Percentiles rank a stretch among this genome's conserved stretches.
Conservation (phyloP, 108 stramenopile genomes). For the Cyclotella atomus region DNA sequence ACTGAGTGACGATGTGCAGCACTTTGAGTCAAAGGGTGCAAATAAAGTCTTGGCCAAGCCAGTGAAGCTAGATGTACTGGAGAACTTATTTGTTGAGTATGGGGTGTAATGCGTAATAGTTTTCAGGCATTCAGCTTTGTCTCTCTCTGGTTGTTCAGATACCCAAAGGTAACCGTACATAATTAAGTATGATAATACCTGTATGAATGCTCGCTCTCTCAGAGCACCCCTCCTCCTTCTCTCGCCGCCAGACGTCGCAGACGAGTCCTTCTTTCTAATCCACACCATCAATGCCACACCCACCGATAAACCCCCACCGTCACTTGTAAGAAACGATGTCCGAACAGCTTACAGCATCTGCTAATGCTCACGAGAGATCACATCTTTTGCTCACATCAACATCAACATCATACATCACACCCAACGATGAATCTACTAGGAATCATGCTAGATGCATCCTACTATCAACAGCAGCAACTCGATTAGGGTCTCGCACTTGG, state of each 20-base stretch:
- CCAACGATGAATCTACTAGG: neutral
- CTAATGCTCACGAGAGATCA: too few relatives aligned
- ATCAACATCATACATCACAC: neutral
- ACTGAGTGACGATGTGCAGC: slow-evolving; percentile 42
- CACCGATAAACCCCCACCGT: too few relatives aligned
- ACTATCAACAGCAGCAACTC: slow-evolving; percentile 16
- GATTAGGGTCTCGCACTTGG: slow-evolving; percentile 26
- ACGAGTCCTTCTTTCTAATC: too few relatives aligned
- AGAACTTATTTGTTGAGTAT: slow-evolving; percentile 35
- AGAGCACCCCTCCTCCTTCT: too few relatives aligned
- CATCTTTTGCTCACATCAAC: neutral
- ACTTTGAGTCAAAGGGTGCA: slow-evolving; percentile 48
- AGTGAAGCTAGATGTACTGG: slow-evolving; percentile 26
- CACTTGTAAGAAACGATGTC: too few relatives aligned
- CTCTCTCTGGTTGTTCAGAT: neutral
- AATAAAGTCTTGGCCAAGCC: slow-evolving; percentile 48
- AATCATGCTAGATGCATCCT: slow-evolving; percentile 6
- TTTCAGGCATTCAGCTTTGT: too few relatives aligned
- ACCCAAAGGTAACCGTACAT: too few relatives aligned
- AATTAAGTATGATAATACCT: too few relatives aligned
- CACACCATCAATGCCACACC: too few relatives aligned
- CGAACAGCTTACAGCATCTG: too few relatives aligned
- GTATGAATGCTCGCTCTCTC: too few relatives aligned
- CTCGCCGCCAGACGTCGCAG: too few relatives aligned
- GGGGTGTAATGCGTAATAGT: neutral